Base-by-base conservation (phyloP, 2,329 filamentous ascomycete species). In the Ophiostoma montium region DNA sequence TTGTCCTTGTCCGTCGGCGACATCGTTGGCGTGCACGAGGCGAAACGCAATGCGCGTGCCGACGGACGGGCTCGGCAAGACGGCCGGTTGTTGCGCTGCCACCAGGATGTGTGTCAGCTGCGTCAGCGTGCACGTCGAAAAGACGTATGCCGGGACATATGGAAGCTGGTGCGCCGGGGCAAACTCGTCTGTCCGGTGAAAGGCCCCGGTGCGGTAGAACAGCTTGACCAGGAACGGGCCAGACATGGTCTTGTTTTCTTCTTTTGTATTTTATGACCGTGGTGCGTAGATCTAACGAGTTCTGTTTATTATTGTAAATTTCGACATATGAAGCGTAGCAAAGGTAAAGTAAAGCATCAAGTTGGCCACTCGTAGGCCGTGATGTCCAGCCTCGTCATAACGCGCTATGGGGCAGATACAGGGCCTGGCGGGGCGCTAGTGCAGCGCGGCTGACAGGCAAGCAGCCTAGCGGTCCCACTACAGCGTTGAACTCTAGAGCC, bases 41-140 rank as follows among this genome's bases (percentile, higher is more conserved):
- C 89, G 83, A 67, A 92, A 96, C 53, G 79, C 80, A n/a, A 95
- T 73, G 48, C 90, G 80, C 9, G 88, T 90, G 53, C 90, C 89
- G 36, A 88, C 74, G 7, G 82, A 76, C 0, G 85, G 85, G 35
- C 74, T 70, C 1, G 88, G 86, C 3, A 95, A 74, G 18, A 87
- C 67, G 2, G 70, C 48, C 3, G 48, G 67, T 2, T 52, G 46
- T 45, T 63, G 70, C 1, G 82, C 74, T 46, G 77, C 76, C 27
- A 79, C 77, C 50, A 96, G 75, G 48, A 90, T 80, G 50, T 85
- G 78, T 19, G 84, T 81, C 33, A 96, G 78, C 64, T 95, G 88
- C 56, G 75, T 72, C 21, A 96, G 74, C 3, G 84, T 87, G 67
- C 85, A 90, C 58, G 77, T 79, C 50, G 79, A 75, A 84, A 87